Evolutionary conservation across 441 rosid species (phyloP), one percentile per base, ranked within the genome.

Genomic region (Corymbia citriodora): DNA sequence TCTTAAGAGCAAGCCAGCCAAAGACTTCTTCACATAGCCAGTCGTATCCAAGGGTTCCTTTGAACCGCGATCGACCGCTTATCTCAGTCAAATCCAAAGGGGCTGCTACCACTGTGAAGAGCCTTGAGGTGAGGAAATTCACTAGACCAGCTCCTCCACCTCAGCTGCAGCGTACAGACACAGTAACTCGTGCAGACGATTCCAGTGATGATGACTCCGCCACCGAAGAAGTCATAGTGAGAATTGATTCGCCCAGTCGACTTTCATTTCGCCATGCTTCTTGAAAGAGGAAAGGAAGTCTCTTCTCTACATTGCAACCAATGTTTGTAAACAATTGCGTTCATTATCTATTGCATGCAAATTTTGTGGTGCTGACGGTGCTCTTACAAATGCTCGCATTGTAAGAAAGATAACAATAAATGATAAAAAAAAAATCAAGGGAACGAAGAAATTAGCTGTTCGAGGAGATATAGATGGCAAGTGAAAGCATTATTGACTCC

Each of bases 171-270:
- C 87, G 63, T 68, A 89, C 90, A 55, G 89, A 88, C 25, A 89
- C 27, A 31, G 93, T 89, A 68, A 89, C 91, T 31, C 93, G 48
- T 48, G 92, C 57, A 29, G 95, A 94, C 54, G 91, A 93, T 91
- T 92, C 94, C 14, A 96, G 97, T 0, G 85, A 40, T 19, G 96
- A 95, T 54, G 98, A 96, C 33, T 96, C 95, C 6, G 92, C 91
- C 21, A 91, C 89, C 14, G 96, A 95, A 53, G 99, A 95, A 90
- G 90, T 93, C 82, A 89, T 95, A 3, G 94, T 94, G 87, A 93
- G 95, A 87, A 95, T 97, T 8, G 98, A 97, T 95, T 96, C 99
- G 1, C 99, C 98, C 2, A 97, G 97, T 91, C 87, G 72, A 50
- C 95, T 95, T 50, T 95, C 97, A 52, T 95, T 95, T 89, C 92